Percentiles rank a stretch among this genome's conserved stretches.
Conservation (phyloP, 2,329 filamentous ascomycete genomes). For the Colletotrichum gloeosporioides region DNA sequence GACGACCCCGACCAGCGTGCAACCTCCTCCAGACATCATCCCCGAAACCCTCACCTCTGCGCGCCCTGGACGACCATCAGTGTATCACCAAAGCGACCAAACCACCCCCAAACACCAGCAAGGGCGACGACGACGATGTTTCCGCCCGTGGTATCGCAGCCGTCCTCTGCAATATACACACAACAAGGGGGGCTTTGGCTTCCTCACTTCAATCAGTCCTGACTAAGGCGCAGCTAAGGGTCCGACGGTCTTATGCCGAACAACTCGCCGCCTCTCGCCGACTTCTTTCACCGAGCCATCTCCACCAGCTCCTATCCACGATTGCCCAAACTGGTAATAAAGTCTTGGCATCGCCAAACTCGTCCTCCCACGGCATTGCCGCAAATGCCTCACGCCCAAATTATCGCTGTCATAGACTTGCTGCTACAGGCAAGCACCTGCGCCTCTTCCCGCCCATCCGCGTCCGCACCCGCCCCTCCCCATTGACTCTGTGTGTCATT, state of each 20-base stretch:
- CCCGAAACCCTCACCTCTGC: background rate
- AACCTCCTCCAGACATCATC: background rate
- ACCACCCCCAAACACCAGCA: background rate
- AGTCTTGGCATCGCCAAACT: background rate
- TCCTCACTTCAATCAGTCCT: background rate
- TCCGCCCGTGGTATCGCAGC: background rate
- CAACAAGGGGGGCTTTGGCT: background rate
- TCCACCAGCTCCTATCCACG: background rate
- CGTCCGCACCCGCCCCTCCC: background rate
- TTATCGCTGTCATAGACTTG: background rate
- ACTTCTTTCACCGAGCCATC: background rate
- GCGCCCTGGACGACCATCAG: background rate
- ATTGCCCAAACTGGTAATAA: background rate
- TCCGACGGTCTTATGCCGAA: background rate
- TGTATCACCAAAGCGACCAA: background rate
- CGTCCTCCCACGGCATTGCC: background rate
- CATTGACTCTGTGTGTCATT: background rate
- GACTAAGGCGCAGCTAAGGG: background rate
- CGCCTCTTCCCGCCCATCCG: background rate
- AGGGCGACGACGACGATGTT: background rate
- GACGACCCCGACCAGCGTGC: background rate
- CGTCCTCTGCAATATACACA: background rate
- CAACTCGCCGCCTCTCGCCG: background rate
- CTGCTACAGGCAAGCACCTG: background rate
- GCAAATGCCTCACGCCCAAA: background rate